These are phyloP conservation scores for Aspergillus bridgeri DNA, from an alignment of 495 filamentous ascomycete species.

Conservation along the genomic window DNA sequence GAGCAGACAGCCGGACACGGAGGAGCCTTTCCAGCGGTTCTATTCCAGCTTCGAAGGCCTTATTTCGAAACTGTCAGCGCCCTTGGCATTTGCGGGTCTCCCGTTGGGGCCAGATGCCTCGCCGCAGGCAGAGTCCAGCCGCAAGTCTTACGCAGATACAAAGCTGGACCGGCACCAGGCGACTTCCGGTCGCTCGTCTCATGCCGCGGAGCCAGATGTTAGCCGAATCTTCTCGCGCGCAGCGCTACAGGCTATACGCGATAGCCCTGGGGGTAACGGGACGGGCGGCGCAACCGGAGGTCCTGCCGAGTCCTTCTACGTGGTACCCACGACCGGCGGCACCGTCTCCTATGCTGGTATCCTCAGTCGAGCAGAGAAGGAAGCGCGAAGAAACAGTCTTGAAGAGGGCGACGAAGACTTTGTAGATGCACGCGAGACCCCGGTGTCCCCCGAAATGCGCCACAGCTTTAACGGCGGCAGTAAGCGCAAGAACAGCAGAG, in stretches of 20 bases:
- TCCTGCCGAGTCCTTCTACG: conserved; percentile 84
- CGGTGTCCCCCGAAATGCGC: conserved; percentile 46
- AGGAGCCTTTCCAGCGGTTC: conserved; percentile 83
- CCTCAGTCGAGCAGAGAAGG: conserved; percentile 66
- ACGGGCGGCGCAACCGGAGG: conserved; percentile 29
- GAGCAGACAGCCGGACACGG: conserved; percentile 33
- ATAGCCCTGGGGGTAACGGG: conserved; percentile 41
- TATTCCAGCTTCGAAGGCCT: conserved; percentile 84
- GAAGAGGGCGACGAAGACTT: conserved; percentile 76
- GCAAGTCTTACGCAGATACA: conserved; percentile 38
- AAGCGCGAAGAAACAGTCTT: conserved; percentile 45
- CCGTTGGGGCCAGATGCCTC: conserved; percentile 62
- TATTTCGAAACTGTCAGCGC: conserved; percentile 79
- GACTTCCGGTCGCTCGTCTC: conserved; percentile 33
- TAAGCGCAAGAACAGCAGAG: conserved; percentile 23
- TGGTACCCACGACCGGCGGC: conserved; percentile 86
- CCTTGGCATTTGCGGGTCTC: conserved; percentile 86
- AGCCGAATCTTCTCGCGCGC: conserved; percentile 74
- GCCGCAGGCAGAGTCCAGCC: conserved; percentile 33
- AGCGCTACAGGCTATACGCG: conserved; percentile 66
- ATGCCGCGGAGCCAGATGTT: conserved; percentile 63
- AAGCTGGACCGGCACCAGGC: conserved; percentile 39
- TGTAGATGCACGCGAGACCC: conserved; percentile 79
- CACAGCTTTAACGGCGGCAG: conserved; percentile 25
- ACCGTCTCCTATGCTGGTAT: conserved; percentile 89